Evolutionary conservation across 1,284 basidiomycete species (phyloP), one percentile per base, ranked within the genome.

Genomic region (Ceratobasidium sp.): DNA sequence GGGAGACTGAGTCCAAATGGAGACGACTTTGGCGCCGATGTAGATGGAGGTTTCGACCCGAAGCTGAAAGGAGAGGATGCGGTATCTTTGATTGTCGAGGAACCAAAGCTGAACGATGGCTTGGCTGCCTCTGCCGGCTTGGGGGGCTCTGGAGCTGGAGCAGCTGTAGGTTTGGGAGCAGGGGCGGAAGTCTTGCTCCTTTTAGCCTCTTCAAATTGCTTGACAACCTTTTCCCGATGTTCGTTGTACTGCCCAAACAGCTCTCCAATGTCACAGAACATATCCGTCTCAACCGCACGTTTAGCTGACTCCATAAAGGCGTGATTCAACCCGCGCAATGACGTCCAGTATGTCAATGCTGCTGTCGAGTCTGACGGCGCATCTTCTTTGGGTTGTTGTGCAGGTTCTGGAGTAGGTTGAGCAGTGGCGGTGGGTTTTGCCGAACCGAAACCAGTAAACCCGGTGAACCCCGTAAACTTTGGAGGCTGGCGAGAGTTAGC

Each of bases 301-400:
- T 75, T 67, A 18, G 74, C 23, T n/a, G 62, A 39, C 26, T 71
- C 67, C 30, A 73, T 39, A 43, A 75, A 65, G 41, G 75, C 72
- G 55, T 75, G 71, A 34, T 75, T 75, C 18, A 75, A 46, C 21
- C 75, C 75, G 36, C 75, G 55, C 34, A 75, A 26, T 2, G 75
- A 75, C 6, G 71, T 41, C 71, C 64, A 74, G 50, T 72, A 75
- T n/a, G 65, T 71, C 32, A 74, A 43, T n/a, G 59, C 61, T 12
- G 62, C 43, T 14, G 72, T 55, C 9, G 72, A 65, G 36, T 72
- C 67, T 1, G 58, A 26, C 28, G 32, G 9, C 14, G 46, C 8
- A 21, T 61, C 39, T 26, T 53, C 30, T 32, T 64, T 23, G 6
- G 55, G 53, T 9, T 58, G 43, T 10, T 48, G 28, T 21, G 59